Percentiles rank a stretch among this genome's conserved stretches.
Conservation (phyloP, 192 early-diverging fungal genomes). For the Lobosporangium transversale region DNA sequence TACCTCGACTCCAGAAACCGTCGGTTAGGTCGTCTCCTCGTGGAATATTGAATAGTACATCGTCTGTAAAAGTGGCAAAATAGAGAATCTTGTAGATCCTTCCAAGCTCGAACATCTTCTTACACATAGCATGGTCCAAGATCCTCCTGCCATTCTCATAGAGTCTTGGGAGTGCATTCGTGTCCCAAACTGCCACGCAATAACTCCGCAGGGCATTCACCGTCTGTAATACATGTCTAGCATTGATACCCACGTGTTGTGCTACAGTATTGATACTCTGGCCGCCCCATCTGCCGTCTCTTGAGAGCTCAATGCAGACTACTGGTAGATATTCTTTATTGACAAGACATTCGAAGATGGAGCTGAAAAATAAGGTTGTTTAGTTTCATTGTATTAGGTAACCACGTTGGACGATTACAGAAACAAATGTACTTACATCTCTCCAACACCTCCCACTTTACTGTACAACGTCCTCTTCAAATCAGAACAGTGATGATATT, state of each 20-base stretch:
- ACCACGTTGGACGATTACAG: not conserved
- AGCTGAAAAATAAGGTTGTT: constrained; percentile 13
- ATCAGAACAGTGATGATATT: constrained; percentile 46
- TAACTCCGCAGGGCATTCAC: constrained; percentile 69
- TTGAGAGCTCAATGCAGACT: constrained; percentile 60
- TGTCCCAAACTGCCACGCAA: constrained; percentile 64
- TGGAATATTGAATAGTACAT: constrained; percentile 68
- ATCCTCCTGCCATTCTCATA: constrained; percentile 70
- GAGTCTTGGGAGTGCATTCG: constrained; percentile 68
- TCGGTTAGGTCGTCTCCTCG: constrained; percentile 46
- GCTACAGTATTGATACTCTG: constrained; percentile 28
- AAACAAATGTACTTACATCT: constrained; percentile 50
- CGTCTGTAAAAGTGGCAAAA: constrained; percentile 66
- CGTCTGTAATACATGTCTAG: constrained; percentile 57
- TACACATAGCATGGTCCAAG: constrained; percentile 71
- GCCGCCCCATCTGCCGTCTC: constrained; percentile 21
- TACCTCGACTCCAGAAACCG: constrained; percentile 59
- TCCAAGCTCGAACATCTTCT: constrained; percentile 69
- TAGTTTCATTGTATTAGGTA: not conserved
- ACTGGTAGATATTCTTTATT: constrained; percentile 78
- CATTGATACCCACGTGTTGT: constrained; percentile 51
- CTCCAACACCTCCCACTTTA: constrained; percentile 29
- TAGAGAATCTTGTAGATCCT: constrained; percentile 61
- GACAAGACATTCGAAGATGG: constrained; percentile 70
- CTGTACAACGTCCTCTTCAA: constrained; percentile 31